These are phyloP conservation scores for Vachellia pachyceras DNA, from an alignment of 306 rosid species.

Conservation along the genomic window DNA sequence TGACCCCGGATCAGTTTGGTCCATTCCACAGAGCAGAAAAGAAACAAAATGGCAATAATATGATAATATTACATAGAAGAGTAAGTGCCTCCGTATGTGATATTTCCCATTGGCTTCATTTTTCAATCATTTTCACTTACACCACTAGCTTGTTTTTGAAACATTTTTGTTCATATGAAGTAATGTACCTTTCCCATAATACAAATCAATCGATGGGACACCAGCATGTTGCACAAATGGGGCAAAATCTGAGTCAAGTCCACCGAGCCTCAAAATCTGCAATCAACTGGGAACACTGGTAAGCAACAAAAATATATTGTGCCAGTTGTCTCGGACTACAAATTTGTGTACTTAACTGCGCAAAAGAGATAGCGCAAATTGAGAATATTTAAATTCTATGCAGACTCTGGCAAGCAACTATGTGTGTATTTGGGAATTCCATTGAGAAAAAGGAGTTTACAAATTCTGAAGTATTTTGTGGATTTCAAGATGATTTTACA, in stretches of 20 bases:
- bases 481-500: no score
- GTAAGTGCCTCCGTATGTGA: conserved; percentile 8
- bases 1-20: conserved; percentile 11
- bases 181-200: conserved; percentile 83
- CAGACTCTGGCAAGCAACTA: neutral
- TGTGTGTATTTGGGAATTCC: no score
- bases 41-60: neutral
- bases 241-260: conserved; percentile 86
- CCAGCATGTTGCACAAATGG: conserved; percentile 96
- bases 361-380: neutral
- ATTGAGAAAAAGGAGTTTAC: no score
- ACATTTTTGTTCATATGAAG: conserved; percentile 13
- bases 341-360: neutral
- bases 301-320: conserved; percentile 27
- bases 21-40: neutral
- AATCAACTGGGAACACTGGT: conserved; percentile 41
- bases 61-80: neutral
- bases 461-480: no score
- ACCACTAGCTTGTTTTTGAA: neutral
- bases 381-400: neutral
- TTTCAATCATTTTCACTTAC: conserved; percentile 18
- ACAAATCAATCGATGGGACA: conserved; percentile 81
- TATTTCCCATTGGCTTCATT: neutral
- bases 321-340: neutral
- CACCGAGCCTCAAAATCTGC: conserved; percentile 83